These are phyloP conservation scores for Telopea speciosissima DNA, from an alignment of 177 flowering plant species.

Conservation along the genomic window DNA sequence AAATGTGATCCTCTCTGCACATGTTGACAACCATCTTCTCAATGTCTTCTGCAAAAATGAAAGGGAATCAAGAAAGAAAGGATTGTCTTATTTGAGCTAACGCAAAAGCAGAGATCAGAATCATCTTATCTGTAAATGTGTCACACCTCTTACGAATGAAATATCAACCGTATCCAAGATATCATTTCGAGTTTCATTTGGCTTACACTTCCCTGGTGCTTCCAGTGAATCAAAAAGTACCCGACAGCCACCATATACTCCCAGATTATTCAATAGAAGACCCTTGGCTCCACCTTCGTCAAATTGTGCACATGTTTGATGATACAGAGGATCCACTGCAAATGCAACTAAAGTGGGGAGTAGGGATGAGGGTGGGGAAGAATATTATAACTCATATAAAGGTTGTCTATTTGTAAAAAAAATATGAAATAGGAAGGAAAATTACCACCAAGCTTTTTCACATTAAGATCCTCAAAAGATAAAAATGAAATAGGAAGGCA, in stretches of 20 bases:
- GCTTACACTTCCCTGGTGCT: constrained; percentile 63
- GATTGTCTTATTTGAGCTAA: not conserved
- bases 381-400: constrained; percentile 1
- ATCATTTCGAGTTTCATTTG: constrained; percentile 26
- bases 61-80: constrained; percentile 3
- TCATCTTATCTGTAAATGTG: not conserved
- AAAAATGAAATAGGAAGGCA: constrained; percentile 12
- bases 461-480: constrained; percentile 84
- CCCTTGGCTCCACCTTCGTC: constrained; percentile 99
- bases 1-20: constrained; percentile 53
- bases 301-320: constrained; percentile 94
- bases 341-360: constrained; percentile 57
- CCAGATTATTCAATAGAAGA: constrained; percentile 85
- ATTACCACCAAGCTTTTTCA: constrained; percentile 94
- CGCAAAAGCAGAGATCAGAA: not conserved
- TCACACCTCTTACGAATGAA: constrained; percentile 77
- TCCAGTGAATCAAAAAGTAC: constrained; percentile 92
- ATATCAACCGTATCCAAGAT: constrained; percentile 54
- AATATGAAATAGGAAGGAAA: not conserved
- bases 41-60: constrained; percentile 45
- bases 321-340: constrained; percentile 95
- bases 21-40: constrained; percentile 65
- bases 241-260: constrained; percentile 84
- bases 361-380: not conserved
- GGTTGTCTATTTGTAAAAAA: not conserved